Evolutionary conservation across 2,329 filamentous ascomycete species (phyloP).

Genomic region (Cladophialophora carrionii): DNA sequence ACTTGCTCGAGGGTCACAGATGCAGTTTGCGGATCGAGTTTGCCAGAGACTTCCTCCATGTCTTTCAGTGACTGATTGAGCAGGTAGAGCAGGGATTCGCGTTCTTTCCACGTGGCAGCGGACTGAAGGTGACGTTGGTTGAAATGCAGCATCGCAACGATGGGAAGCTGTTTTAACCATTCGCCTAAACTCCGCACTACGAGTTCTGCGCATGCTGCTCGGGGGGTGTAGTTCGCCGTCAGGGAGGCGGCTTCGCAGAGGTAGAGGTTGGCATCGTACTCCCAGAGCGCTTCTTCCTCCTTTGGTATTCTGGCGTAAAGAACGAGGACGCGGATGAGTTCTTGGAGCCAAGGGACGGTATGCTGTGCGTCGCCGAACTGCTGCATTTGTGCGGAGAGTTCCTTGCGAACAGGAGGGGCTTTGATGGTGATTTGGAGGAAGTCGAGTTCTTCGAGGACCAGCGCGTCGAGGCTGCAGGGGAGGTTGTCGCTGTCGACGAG

Average conservation of each 20-base stretch:
- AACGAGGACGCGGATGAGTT: slow-evolving; percentile 83
- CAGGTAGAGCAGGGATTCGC: slow-evolving; percentile 82
- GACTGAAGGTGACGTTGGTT: slow-evolving; percentile 47
- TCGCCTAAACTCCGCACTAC: slow-evolving; percentile 84
- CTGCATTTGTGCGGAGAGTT: slow-evolving; percentile 79
- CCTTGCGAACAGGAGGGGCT: slow-evolving; percentile 82
- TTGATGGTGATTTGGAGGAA: slow-evolving; percentile 90
- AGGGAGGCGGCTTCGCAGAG: slow-evolving; percentile 93
- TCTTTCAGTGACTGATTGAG: slow-evolving; percentile 83
- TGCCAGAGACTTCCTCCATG: slow-evolving; percentile 75
- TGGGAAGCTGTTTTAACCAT: slow-evolving; percentile 75
- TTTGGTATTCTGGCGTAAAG: slow-evolving; percentile 86
- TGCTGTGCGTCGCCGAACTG: slow-evolving; percentile 61
- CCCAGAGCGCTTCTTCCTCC: slow-evolving; percentile 94
- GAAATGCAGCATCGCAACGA: slow-evolving; percentile 80
- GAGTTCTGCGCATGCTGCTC: slow-evolving; percentile 88
- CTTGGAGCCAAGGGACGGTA: slow-evolving; percentile 77
- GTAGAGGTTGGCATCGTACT: slow-evolving; percentile 94
- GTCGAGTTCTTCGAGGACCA: slow-evolving; percentile 91
- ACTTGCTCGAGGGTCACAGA: slow-evolving; percentile 79
- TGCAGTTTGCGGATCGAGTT: slow-evolving; percentile 69
- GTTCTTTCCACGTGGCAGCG: slow-evolving; percentile 59
- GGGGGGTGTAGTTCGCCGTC: slow-evolving; percentile 92
- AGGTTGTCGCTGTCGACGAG: slow-evolving; percentile 78
- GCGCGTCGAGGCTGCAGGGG: slow-evolving; percentile 92